phyloP scores from a whole-genome alignment of 495 filamentous ascomycete species.

The Neurospora sp. region DNA sequence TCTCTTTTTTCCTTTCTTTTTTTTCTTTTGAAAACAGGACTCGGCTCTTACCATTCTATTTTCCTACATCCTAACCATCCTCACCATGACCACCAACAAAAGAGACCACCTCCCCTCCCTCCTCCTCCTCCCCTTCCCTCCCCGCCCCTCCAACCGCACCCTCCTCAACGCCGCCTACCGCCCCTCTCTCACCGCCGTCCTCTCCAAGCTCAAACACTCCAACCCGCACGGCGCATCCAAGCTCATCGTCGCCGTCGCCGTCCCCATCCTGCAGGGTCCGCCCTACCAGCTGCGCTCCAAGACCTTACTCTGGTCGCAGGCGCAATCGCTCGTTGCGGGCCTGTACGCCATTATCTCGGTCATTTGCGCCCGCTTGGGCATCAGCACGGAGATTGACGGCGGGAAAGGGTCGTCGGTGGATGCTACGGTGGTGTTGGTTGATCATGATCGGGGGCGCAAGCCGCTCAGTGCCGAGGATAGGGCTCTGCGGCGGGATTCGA shows the following conservation, averaged over 20 bases:
- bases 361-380: constrained; percentile 48
- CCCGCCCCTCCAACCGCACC: constrained; percentile 29
- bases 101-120: constrained; percentile 34
- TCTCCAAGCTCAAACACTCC: constrained; percentile 29
- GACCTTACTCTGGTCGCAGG: constrained; percentile 44
- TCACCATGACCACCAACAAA: constrained; percentile 3
- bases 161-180: constrained; percentile 47
- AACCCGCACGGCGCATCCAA: constrained; percentile 24
- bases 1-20: too few species aligned
- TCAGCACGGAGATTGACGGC: constrained; percentile 48
- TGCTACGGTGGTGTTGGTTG: constrained; percentile 61
- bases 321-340: constrained; percentile 62
- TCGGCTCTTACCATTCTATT: neutral
- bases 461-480: constrained; percentile 4
- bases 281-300: constrained; percentile 30
- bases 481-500: constrained; percentile 15
- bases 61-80: neutral
- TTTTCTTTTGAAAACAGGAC: too few species aligned
- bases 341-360: constrained; percentile 69
- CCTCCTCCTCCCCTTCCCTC: constrained; percentile 48
- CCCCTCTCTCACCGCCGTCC: constrained; percentile 37
- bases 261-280: constrained; percentile 37
- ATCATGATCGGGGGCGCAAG: constrained; percentile 33
- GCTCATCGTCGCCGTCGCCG: constrained; percentile 46
- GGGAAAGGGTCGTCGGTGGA: constrained; percentile 67